Evolutionary conservation across 257 asterid species (phyloP), one percentile per base, ranked within the genome.

Genomic region (Salvia rosmarinus): DNA sequence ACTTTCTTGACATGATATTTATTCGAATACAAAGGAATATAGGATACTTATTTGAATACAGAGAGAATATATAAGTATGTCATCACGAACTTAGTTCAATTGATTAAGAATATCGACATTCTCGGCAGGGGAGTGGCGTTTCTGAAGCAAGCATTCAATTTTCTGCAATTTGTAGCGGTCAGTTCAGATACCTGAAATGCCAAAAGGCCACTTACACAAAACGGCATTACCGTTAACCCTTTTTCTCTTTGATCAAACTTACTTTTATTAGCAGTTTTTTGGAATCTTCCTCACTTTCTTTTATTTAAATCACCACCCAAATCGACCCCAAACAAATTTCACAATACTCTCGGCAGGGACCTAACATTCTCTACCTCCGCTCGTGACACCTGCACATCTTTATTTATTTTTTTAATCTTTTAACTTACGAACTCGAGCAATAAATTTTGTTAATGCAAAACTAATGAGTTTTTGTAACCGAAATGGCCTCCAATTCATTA

Each of bases 201-300:
- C 52, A 3, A 78, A 60, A 61, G 55, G 44, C 49, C 49, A 69
- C 50, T 57, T 59, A 21, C 34, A 21, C 50, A 61, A 60, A 68
- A 35, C 6, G 55, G 55, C 66, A 68, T n/a, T 10, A 13, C 1
- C 55, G 20, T 17, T 25, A 14, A 12, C n/a, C 21, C 8, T 43
- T 64, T 21, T 59, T 20, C 32, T 9, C 49, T 10, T 30, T 30
- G 46, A 5, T 37, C 40, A 3, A 16, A 14, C 12, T 59, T n/a
- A n/a, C n/a, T n/a, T n/a, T 35, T 14, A 13, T 43, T 37, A 23
- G 35, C 9, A 25, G n/a, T 35, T 49, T 35, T 49, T 34, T 32
- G 49, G 77, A 50, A 71, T 56, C 50, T 56, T 37, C 47, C 9
- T 34, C 56, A 55, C 34, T 30, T 13, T 25, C 3, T 56, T 64